Evolutionary conservation across 2,329 filamentous ascomycete genomes (phyloP).

Genomic region (Hymenoscyphus fraxineus): DNA sequence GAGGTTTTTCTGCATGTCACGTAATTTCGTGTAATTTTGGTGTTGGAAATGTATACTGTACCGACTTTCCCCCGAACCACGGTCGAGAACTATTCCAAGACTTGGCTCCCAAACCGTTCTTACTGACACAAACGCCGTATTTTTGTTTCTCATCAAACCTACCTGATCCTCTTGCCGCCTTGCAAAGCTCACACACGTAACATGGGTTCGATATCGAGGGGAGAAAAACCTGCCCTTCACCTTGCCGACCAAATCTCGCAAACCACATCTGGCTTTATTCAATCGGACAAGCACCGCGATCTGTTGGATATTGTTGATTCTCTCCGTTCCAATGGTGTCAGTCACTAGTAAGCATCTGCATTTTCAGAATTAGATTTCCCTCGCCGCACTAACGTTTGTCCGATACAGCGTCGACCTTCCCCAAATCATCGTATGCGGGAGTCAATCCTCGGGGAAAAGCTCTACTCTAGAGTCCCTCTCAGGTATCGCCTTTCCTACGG

Average conservation of each 20-base stretch:
- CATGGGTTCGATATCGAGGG: neutral
- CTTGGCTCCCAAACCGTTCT: too few relatives aligned
- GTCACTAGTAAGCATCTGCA: constrained; percentile 11
- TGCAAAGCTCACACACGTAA: too few relatives aligned
- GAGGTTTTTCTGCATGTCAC: too few relatives aligned
- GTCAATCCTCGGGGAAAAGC: neutral
- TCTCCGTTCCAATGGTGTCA: constrained; percentile 38
- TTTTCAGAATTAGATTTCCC: neutral
- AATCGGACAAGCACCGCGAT: constrained; percentile 47
- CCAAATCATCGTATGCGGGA: neutral
- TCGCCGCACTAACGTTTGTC: neutral
- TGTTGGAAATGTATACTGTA: too few relatives aligned
- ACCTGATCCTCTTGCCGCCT: too few relatives aligned
- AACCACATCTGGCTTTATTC: constrained; percentile 22
- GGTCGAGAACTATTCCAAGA: too few relatives aligned
- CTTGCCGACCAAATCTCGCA: neutral
- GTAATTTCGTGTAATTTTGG: too few relatives aligned
- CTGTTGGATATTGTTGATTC: constrained; percentile 55
- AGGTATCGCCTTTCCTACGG: constrained; percentile 38
- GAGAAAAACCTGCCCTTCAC: neutral
- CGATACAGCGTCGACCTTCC: neutral
- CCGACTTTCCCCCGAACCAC: too few relatives aligned
- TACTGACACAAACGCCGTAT: too few relatives aligned
- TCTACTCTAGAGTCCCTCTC: constrained; percentile 37
- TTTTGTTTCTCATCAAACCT: too few relatives aligned